Base-by-base conservation (phyloP, 2,329 filamentous ascomycete genomes). In the Xylariaceae sp. region DNA sequence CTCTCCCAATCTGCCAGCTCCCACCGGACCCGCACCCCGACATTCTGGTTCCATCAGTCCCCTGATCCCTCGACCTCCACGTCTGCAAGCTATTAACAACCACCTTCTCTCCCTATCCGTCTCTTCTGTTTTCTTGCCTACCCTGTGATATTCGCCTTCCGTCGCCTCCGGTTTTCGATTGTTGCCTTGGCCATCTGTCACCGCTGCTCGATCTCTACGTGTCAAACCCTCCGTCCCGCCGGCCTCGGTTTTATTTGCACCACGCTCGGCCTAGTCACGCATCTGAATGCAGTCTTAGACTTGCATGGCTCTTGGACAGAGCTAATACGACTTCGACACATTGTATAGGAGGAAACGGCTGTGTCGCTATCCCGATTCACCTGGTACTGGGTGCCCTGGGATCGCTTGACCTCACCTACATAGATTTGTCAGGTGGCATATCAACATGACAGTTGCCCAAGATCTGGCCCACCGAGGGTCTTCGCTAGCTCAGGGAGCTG, bases 361-460 rank as follows among this genome's bases (percentile, higher is more conserved):
- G 24, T 26, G 7, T 12, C 15, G 24, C 44, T 43, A 46, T 41
- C 32, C 26, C 29, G 33, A 31, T 19, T 13, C 32, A 27, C 31
- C 16, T 33, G 28, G 11, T 36, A 14, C 19, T 16, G 22, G 13
- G 16, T 29, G 13, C 32, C n/a, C 30, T 35, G 26, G 29, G 35
- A 29, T 29, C 23, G 30, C 27, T 46, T 24, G 29, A 37, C 24
- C 25, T 32, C 25, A 31, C 28, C 31, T 30, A 22, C 34, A 23
- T 28, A 30, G 22, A 29, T 33, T 32, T 34, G 27, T 31, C 27
- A 27, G 33, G 36, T 43, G 23, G 24, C 31, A 46, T 44, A 51
- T 40, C 60, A 78, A 54, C 48, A 93, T 93, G 85, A 85, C 83
- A 29, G 77, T 86, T 61, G 72, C 76, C 55, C 79, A 80, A 59